Conservation (phyloP, 768 basidiomycete species). For the Gloeostereum incarnatum region DNA sequence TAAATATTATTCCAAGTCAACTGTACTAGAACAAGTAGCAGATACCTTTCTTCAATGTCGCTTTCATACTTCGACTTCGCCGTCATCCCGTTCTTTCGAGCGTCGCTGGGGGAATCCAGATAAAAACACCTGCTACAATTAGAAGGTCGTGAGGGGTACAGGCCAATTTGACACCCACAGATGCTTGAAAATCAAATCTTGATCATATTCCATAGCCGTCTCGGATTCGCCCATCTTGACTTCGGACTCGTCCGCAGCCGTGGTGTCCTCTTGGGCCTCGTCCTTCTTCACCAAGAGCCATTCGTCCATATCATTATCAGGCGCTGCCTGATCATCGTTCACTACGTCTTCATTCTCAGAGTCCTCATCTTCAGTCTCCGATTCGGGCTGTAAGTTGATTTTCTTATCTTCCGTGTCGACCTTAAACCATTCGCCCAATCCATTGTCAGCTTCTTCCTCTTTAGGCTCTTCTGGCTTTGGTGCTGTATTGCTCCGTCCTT, state of each 20-base stretch:
- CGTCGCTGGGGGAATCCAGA: constrained; percentile 75
- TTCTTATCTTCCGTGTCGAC: constrained; percentile 61
- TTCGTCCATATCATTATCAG: constrained; percentile 10
- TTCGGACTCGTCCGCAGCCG: constrained; percentile 6
- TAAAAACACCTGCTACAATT: constrained; percentile 63
- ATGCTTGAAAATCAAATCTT: constrained; percentile 72
- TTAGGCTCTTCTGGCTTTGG: constrained; percentile 14
- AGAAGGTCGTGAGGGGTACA: constrained; percentile 1
- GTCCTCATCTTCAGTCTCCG: constrained; percentile 60
- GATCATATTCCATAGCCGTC: constrained; percentile 69
- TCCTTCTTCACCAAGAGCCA: neutral
- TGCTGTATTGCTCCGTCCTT: constrained; percentile 13
- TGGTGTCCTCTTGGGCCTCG: constrained; percentile 17
- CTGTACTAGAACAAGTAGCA: neutral
- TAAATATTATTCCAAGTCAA: constrained; percentile 3
- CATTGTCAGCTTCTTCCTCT: constrained; percentile 14
- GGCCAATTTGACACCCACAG: constrained; percentile 38
- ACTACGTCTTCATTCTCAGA: constrained; percentile 59
- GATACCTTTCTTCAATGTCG: constrained; percentile 44
- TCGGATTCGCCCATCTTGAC: constrained; percentile 67
- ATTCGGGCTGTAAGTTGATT: too few relatives aligned
- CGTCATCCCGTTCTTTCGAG: constrained; percentile 50
- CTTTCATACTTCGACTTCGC: constrained; percentile 44
- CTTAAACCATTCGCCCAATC: constrained; percentile 26
- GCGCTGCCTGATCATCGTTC: constrained; percentile 29